Conservation (phyloP, 352 stramenopile genomes). For the Pythium brachiatum region DNA sequence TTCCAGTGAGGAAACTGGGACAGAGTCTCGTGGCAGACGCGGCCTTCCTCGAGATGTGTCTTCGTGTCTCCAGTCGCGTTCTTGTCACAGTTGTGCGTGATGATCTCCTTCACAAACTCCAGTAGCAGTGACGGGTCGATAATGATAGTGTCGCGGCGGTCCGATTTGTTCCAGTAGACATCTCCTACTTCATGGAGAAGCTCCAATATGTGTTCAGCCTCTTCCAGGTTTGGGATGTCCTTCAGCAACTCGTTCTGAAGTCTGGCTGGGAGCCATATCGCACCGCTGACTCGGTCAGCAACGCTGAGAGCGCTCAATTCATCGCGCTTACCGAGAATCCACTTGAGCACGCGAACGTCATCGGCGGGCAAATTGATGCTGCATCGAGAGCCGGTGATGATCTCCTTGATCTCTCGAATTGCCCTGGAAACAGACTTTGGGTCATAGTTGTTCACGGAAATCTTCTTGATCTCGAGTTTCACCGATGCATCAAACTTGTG, state of each 20-base stretch:
- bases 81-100: conserved; percentile 9
- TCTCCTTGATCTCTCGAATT: conserved; percentile 4
- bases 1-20: conserved; percentile 11
- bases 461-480: neutral
- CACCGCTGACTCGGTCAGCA: conserved; percentile 1
- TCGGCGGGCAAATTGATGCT: neutral
- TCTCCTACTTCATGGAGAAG: conserved; percentile 10
- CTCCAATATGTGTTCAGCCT: conserved; percentile 7
- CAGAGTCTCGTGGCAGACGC: conserved; percentile 5
- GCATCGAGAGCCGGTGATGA: conserved; percentile 2
- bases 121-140: conserved; percentile 7
- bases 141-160: neutral
- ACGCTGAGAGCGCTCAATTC: conserved; percentile 2
- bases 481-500: neutral
- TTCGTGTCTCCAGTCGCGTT: conserved; percentile 7
- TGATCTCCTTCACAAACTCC: conserved; percentile 13
- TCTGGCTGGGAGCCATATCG: neutral
- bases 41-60: conserved; percentile 3
- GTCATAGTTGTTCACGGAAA: conserved; percentile 12
- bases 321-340: neutral
- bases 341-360: conserved; percentile 12
- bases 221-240: neutral
- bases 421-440: conserved; percentile 3
- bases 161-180: conserved; percentile 1
- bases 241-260: conserved; percentile 1